A percentile compares a stretch with the other conserved stretches of the same genome.
phyloP scores from a whole-genome alignment of 2,329 filamentous ascomycete genomes.

The Penicillium nordicum region DNA sequence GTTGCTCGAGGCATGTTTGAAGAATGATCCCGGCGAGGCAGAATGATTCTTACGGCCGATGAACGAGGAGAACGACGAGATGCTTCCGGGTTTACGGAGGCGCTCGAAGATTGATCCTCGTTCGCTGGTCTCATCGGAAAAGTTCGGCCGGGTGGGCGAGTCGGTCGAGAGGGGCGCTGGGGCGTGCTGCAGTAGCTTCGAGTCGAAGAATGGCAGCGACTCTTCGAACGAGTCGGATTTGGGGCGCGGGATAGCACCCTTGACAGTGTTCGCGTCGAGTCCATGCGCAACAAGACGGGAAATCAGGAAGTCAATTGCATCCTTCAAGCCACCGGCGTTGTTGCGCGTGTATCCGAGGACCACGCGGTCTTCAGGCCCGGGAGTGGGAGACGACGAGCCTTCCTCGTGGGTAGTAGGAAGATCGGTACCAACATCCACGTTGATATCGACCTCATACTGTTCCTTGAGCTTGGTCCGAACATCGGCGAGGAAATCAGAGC shows the following conservation, averaged over 20 bases:
- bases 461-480: constrained; percentile 79
- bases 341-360: constrained; percentile 88
- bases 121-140: constrained; percentile 76
- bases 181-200: constrained; percentile 90
- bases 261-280: constrained; percentile 83
- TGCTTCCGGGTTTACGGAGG: constrained; percentile 89
- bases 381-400: constrained; percentile 44
- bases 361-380: constrained; percentile 53
- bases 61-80: constrained; percentile 93
- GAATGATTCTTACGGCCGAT: constrained; percentile 93
- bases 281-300: constrained; percentile 79
- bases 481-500: constrained; percentile 74
- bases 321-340: constrained; percentile 90
- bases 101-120: constrained; percentile 83
- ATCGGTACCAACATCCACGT: constrained; percentile 55
- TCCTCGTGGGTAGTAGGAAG: constrained; percentile 25
- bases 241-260: constrained; percentile 93
- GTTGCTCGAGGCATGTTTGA: constrained; percentile 85
- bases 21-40: constrained; percentile 79
- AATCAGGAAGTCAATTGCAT: constrained; percentile 92
- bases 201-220: constrained; percentile 93
- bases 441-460: constrained; percentile 87
- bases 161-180: constrained; percentile 77
- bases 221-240: constrained; percentile 99
- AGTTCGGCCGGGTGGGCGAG: constrained; percentile 81